Evolutionary conservation across 176 grass and related monocot genomes (phyloP).

Genomic region (Aegilops speltoides): DNA sequence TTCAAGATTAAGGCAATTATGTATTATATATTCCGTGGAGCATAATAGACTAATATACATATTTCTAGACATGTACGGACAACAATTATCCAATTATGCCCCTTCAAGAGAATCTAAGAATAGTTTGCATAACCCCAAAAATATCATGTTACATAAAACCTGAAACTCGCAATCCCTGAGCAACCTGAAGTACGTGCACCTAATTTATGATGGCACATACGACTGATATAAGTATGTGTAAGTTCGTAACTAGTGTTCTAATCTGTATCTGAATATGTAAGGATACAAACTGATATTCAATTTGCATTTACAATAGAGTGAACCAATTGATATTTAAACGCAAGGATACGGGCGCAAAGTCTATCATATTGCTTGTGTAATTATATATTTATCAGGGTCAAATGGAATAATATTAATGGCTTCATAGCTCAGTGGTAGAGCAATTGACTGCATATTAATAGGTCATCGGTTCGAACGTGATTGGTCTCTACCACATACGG

Average conservation of each 20-base stretch:
- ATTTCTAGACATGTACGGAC: too few species aligned
- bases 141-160: not conserved
- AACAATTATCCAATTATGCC: too few species aligned
- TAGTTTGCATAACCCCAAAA: not conserved
- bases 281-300: not conserved
- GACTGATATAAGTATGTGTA: not conserved
- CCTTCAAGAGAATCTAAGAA: not conserved
- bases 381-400: too few species aligned
- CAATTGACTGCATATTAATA: constrained; percentile 96
- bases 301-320: too few species aligned
- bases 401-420: not conserved
- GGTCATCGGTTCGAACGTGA: constrained; percentile 94
- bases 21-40: too few species aligned
- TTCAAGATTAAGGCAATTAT: too few species aligned
- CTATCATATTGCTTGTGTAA: too few species aligned
- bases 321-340: too few species aligned
- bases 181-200: not conserved
- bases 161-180: not conserved
- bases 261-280: not conserved
- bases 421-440: constrained; percentile 94
- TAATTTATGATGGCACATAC: not conserved
- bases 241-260: not conserved
- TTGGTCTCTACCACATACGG: constrained; percentile 82
- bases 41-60: too few species aligned
- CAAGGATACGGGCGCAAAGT: too few species aligned